phyloP scores from a whole-genome alignment of 2,329 filamentous ascomycete genomes.

The Aspergillus floridensis region DNA sequence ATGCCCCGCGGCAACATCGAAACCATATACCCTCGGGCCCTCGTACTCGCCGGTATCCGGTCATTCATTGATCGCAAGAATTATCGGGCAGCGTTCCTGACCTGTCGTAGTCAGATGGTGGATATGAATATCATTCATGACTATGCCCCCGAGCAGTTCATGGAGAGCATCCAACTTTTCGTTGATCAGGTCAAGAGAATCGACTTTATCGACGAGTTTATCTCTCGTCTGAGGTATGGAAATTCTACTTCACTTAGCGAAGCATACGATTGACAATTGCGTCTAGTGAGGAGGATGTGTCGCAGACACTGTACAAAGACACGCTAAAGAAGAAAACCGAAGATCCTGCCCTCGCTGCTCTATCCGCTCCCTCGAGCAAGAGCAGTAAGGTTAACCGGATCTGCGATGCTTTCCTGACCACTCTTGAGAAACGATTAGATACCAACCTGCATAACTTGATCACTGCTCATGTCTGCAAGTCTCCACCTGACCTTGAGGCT shows the following conservation, averaged over 20 bases:
- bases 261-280: background rate
- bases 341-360: conserved; percentile 27
- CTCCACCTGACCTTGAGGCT: conserved; percentile 82
- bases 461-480: conserved; percentile 91
- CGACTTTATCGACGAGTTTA: conserved; percentile 82
- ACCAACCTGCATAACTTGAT: conserved; percentile 84
- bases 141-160: conserved; percentile 82
- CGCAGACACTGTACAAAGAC: conserved; percentile 88
- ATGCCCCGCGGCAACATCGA: conserved; percentile 96
- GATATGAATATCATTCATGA: conserved; percentile 98
- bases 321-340: conserved; percentile 58
- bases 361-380: conserved; percentile 23
- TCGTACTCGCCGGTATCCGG: conserved; percentile 88
- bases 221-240: conserved; percentile 74
- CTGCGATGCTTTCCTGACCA: conserved; percentile 76
- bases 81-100: conserved; percentile 79
- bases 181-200: conserved; percentile 79
- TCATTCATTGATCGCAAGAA: conserved; percentile 74
- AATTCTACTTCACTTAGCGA: background rate
- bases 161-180: conserved; percentile 71
- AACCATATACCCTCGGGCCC: conserved; percentile 87
- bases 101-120: conserved; percentile 88
- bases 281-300: conserved; percentile 77
- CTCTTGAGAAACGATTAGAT: conserved; percentile 60
- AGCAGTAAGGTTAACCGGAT: conserved; percentile 76